phyloP scores from a whole-genome alignment of 352 stramenopile genomes.

The Globisporangium camurandrum region DNA sequence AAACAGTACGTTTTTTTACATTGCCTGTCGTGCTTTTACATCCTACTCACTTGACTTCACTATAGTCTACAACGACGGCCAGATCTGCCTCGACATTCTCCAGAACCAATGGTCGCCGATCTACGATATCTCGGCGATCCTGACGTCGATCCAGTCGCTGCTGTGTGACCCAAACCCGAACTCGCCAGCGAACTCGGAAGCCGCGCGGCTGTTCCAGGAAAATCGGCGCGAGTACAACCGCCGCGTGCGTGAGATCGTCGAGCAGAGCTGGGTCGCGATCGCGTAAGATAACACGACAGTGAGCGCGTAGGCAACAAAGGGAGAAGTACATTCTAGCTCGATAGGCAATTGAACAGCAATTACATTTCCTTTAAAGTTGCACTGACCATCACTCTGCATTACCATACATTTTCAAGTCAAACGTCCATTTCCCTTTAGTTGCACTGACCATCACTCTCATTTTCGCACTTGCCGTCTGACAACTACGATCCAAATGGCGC shows the following conservation, averaged over 20 bases:
- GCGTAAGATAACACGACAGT: conserved; percentile 24
- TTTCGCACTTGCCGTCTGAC: not conserved
- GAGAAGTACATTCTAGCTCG: too few relatives aligned
- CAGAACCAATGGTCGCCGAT: conserved; percentile 99
- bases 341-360: too few relatives aligned
- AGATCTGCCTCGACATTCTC: conserved; percentile 98
- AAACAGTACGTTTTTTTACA: conserved; percentile 80
- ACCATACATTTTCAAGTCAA: too few relatives aligned
- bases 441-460: too few relatives aligned
- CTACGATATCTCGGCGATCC: conserved; percentile 99
- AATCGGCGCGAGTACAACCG: conserved; percentile 99
- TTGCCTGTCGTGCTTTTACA: conserved; percentile 7
- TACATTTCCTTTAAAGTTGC: too few relatives aligned
- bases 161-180: conserved; percentile 99
- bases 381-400: not conserved
- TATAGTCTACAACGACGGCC: conserved; percentile 85
- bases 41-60: not conserved
- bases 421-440: too few relatives aligned
- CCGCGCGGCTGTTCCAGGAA: conserved; percentile 95
- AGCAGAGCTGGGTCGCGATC: conserved; percentile 95
- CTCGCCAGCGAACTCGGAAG: conserved; percentile 98
- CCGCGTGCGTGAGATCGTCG: conserved; percentile 97
- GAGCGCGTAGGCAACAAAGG: too few relatives aligned
- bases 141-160: conserved; percentile 99
- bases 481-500: conserved; percentile 29